phyloP scores from a whole-genome alignment of 257 asterid species.

The Solanum pinnatisectum region DNA sequence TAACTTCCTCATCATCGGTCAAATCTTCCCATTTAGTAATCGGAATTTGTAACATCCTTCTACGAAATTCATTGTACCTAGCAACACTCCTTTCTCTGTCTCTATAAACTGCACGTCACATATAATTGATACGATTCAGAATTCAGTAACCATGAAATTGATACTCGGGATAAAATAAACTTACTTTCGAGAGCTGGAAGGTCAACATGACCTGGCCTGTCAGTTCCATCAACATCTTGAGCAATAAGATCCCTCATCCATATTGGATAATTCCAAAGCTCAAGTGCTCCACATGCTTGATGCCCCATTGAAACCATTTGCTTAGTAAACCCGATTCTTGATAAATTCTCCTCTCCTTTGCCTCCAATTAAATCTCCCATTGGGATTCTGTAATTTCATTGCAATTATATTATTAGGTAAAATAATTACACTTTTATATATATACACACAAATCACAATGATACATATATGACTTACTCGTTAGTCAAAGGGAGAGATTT shows the following conservation, averaged over 20 bases:
- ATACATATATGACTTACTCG: conserved; percentile 14
- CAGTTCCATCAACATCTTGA: conserved; percentile 37
- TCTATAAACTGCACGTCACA: conserved; percentile 34
- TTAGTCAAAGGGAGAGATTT: conserved; percentile 34
- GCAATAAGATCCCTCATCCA: conserved; percentile 43
- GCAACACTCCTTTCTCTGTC: conserved; percentile 59
- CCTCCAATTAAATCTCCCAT: conserved; percentile 33
- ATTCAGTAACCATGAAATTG: too few relatives aligned
- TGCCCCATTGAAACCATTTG: conserved; percentile 72
- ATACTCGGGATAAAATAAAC: not conserved
- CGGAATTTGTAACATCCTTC: conserved; percentile 39
- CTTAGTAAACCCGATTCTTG: conserved; percentile 30
- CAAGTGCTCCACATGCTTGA: conserved; percentile 60
- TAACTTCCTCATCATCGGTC: conserved; percentile 39
- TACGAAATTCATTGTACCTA: conserved; percentile 48
- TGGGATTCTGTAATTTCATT: conserved; percentile 17
- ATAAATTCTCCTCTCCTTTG: conserved; percentile 16
- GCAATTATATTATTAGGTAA: not conserved
- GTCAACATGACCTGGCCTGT: conserved; percentile 37
- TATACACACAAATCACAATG: not conserved
- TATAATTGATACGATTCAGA: not conserved
- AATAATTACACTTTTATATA: not conserved
- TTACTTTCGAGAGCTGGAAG: conserved; percentile 54
- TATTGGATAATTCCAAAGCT: conserved; percentile 53
- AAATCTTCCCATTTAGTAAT: conserved; percentile 59